Conservation (phyloP, 768 basidiomycete genomes). For the Hypholoma sublateritium region DNA sequence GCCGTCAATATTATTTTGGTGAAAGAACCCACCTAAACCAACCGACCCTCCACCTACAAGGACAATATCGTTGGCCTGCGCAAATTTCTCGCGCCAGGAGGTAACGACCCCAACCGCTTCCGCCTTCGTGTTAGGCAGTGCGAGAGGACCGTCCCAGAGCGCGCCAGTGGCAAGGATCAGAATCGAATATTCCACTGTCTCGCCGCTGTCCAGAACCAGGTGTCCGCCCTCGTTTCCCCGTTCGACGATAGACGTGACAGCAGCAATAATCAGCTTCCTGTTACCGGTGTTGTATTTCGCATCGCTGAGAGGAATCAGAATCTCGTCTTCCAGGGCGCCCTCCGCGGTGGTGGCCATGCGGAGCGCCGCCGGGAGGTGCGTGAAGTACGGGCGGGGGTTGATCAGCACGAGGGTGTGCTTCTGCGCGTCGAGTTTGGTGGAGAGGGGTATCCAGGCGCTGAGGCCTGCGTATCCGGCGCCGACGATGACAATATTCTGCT, state of each 20-base stretch:
- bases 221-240: slow-evolving; percentile 21
- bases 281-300: slow-evolving; percentile 43
- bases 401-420: slow-evolving; percentile 56
- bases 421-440: slow-evolving; percentile 44
- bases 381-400: slow-evolving; percentile 46
- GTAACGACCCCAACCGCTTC: slow-evolving; percentile 27
- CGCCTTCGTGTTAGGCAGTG: slow-evolving; percentile 37
- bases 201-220: slow-evolving; percentile 50
- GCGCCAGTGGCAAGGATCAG: slow-evolving; percentile 64
- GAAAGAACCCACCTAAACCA: slow-evolving; percentile 39
- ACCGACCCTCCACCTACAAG: slow-evolving; percentile 59
- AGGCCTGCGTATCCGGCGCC: slow-evolving; percentile 54
- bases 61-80: slow-evolving; percentile 40
- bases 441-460: slow-evolving; percentile 41
- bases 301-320: slow-evolving; percentile 52
- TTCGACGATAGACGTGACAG: slow-evolving; percentile 30
- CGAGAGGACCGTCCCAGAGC: slow-evolving; percentile 49
- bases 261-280: slow-evolving; percentile 42
- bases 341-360: slow-evolving; percentile 51
- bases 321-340: slow-evolving; percentile 41
- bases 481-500: slow-evolving; percentile 27
- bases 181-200: slow-evolving; percentile 49
- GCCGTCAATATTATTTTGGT: slow-evolving; percentile 23
- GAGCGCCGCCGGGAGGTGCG: slow-evolving; percentile 47
- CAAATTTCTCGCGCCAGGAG: slow-evolving; percentile 32